Evolutionary conservation across 2,329 filamentous ascomycete genomes (phyloP).

Genomic region (Nigrospora osmanthi): DNA sequence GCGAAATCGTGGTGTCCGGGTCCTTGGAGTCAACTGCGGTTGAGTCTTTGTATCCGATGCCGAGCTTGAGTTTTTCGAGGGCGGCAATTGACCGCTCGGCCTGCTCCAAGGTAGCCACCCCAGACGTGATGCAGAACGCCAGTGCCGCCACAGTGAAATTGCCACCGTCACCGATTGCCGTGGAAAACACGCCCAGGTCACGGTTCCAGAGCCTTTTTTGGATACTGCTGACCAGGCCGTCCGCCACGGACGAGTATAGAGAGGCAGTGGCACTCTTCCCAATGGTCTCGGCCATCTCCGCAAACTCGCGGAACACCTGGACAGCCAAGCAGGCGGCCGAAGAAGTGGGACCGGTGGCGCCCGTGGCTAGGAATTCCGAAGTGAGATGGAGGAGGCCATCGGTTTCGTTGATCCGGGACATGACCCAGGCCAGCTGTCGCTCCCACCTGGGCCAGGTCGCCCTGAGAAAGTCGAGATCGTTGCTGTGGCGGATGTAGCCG

Average conservation of each 20-base stretch:
- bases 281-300: conserved; percentile 6
- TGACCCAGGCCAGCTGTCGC: conserved; percentile 4
- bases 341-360: conserved; percentile 4
- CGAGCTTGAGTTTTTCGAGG: conserved; percentile 4
- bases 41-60: conserved; percentile 11
- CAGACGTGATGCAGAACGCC: conserved; percentile 12
- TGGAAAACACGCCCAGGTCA: conserved; percentile 7
- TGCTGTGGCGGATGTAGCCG: conserved; percentile 8
- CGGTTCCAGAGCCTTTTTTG: conserved; percentile 13
- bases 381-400: conserved; percentile 8
- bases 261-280: conserved; percentile 9
- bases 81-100: conserved; percentile 5
- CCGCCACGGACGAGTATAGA: not conserved
- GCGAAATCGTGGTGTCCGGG: conserved; percentile 24
- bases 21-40: conserved; percentile 4
- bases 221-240: conserved; percentile 4
- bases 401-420: conserved; percentile 5
- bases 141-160: conserved; percentile 8
- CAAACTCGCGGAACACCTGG: conserved; percentile 5
- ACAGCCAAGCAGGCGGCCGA: conserved; percentile 8
- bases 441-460: conserved; percentile 9
- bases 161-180: not conserved
- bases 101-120: conserved; percentile 5
- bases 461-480: conserved; percentile 7
- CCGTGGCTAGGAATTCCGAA: conserved; percentile 7